Conservation (phyloP, 2,329 filamentous ascomycete genomes). For the Penicillium sp. region DNA sequence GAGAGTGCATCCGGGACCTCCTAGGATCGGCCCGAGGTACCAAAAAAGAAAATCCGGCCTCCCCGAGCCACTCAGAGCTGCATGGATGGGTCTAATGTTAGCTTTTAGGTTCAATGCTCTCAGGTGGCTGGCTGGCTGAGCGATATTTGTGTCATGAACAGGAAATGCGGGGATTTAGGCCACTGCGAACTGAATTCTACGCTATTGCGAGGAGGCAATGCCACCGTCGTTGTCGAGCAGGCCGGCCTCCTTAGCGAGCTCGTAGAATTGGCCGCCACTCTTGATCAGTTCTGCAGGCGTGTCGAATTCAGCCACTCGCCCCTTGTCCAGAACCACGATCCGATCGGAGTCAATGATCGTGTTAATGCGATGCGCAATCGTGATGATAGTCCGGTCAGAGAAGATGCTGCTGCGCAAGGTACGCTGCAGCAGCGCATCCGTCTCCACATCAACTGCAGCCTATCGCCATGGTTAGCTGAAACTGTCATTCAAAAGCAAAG, state of each 20-base stretch:
- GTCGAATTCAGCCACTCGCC: conserved; percentile 89
- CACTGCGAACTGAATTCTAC: conserved; percentile 11
- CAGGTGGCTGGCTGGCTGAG: conserved; percentile 11
- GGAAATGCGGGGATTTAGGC: conserved; percentile 7
- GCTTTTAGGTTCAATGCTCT: not conserved
- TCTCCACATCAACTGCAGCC: conserved; percentile 69
- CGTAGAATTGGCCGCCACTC: conserved; percentile 77
- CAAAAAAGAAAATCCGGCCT: conserved; percentile 9
- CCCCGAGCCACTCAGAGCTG: conserved; percentile 20
- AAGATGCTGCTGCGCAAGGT: conserved; percentile 68
- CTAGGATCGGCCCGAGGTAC: conserved; percentile 14
- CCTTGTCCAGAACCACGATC: conserved; percentile 89
- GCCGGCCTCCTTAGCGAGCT: conserved; percentile 87
- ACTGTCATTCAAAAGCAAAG: not conserved
- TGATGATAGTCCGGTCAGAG: conserved; percentile 92
- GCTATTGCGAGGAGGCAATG: conserved; percentile 19
- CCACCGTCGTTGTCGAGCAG: conserved; percentile 55
- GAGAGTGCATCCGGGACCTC: conserved; percentile 7
- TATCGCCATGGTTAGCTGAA: conserved; percentile 29
- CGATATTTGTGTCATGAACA: conserved; percentile 1
- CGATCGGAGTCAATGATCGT: conserved; percentile 88
- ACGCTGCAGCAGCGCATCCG: conserved; percentile 63
- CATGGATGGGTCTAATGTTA: conserved; percentile 1
- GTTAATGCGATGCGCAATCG: conserved; percentile 96
- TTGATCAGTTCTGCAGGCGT: conserved; percentile 75